phyloP scores from a whole-genome alignment of 352 stramenopile species.

The Phytopythium sindhum region DNA sequence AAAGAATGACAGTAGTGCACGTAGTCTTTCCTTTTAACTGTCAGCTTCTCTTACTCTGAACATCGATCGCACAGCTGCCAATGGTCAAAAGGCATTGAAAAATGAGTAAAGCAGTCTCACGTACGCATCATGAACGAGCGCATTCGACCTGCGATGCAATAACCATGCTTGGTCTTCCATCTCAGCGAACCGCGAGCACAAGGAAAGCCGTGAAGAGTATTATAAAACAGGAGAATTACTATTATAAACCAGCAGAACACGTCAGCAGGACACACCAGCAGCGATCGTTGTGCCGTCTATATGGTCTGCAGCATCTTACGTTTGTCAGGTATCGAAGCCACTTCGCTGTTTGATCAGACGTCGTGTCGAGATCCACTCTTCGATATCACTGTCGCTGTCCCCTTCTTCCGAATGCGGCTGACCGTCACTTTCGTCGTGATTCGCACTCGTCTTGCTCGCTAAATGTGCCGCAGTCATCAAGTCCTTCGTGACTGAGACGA shows the following conservation, averaged over 20 bases:
- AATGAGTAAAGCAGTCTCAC: background rate
- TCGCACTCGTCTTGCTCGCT: background rate
- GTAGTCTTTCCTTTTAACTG: too few species aligned
- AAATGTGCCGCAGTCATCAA: background rate
- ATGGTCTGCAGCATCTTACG: background rate
- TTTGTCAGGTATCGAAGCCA: background rate
- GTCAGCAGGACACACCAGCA: too few species aligned
- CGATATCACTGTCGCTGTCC: conserved; percentile 5
- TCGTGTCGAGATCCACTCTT: conserved; percentile 4
- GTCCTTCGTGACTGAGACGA: background rate
- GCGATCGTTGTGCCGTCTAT: background rate
- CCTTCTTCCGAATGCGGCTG: background rate
- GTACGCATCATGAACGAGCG: background rate
- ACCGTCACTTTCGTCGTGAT: background rate
- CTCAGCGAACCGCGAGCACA: too few species aligned
- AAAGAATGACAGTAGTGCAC: too few species aligned
- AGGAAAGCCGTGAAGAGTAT: background rate
- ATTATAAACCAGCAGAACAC: too few species aligned
- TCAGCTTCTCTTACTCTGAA: background rate
- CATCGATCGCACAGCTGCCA: background rate
- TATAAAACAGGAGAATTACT: background rate
- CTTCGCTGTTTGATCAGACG: background rate
- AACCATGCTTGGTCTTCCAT: too few species aligned
- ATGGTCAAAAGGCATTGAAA: background rate
- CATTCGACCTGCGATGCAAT: too few species aligned